These are phyloP conservation scores for Fusarium papillatum DNA, from an alignment of 2,329 filamentous ascomycete genomes.

Conservation along the genomic window DNA sequence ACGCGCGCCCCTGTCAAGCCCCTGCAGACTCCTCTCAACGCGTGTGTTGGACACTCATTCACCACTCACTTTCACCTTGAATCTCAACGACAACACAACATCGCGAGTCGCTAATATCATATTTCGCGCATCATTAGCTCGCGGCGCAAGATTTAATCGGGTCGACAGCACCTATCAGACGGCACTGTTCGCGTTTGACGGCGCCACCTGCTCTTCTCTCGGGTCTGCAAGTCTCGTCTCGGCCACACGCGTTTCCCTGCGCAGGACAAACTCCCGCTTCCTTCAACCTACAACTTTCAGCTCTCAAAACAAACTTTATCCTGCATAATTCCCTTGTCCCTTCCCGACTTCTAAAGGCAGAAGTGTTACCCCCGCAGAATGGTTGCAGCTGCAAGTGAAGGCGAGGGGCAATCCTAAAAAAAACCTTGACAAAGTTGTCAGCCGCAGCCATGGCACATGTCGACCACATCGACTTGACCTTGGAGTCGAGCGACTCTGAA, in stretches of 20 bases:
- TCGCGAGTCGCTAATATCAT: conserved; percentile 14
- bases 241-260: conserved; percentile 34
- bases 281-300: conserved; percentile 14
- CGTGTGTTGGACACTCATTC: conserved; percentile 34
- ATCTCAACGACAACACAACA: conserved; percentile 30
- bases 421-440: conserved; percentile 41
- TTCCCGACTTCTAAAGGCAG: background rate
- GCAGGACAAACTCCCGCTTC: conserved; percentile 32
- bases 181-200: conserved; percentile 1
- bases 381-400: conserved; percentile 37
- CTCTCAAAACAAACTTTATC: conserved; percentile 14
- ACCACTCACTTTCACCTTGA: conserved; percentile 33
- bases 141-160: background rate
- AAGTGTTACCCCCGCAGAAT: conserved; percentile 34
- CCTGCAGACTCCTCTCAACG: conserved; percentile 39
- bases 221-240: conserved; percentile 22
- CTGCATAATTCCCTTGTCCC: conserved; percentile 3
- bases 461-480: conserved; percentile 38
- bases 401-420: conserved; percentile 43
- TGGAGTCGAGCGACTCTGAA: conserved; percentile 29
- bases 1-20: conserved; percentile 37
- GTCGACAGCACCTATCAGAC: background rate
- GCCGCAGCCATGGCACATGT: conserved; percentile 27
- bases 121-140: conserved; percentile 13
- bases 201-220: conserved; percentile 12